A percentile compares a stretch with the other conserved stretches of the same genome.
Conservation (phyloP, 1,284 basidiomycete genomes). For the Leucoagaricus sp. region DNA sequence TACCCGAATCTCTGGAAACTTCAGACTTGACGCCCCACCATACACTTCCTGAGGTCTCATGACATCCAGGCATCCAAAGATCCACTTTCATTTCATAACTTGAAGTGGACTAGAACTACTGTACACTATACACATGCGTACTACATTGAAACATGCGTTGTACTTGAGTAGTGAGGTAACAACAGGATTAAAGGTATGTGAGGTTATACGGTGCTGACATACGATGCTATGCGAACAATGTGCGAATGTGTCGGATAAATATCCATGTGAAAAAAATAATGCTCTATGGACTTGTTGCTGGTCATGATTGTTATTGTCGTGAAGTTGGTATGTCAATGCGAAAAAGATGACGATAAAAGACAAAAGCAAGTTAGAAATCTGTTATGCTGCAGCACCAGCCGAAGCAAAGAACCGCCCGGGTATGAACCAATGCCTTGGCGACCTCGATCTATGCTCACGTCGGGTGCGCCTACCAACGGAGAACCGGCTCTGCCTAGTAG, state of each 20-base stretch:
- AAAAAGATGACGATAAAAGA: background rate
- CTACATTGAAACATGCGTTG: constrained; percentile 4
- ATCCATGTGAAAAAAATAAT: constrained; percentile 11
- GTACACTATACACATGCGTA: constrained; percentile 9
- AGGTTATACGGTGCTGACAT: constrained; percentile 5
- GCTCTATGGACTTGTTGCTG: constrained; percentile 13
- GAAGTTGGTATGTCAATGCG: background rate
- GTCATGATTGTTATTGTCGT: constrained; percentile 3
- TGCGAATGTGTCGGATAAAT: constrained; percentile 10
- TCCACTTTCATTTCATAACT: constrained; percentile 6
- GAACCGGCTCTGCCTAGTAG: constrained; percentile 23
- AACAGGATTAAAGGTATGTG: constrained; percentile 5
- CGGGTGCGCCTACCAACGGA: constrained; percentile 14
- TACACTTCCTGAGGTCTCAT: background rate
- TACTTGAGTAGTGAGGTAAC: background rate
- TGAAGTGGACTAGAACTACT: background rate
- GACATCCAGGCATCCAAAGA: background rate
- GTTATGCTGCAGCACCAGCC: constrained; percentile 17
- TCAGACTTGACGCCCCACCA: background rate
- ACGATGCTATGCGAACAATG: constrained; percentile 1
- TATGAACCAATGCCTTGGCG: constrained; percentile 24
- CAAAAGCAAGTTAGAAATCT: background rate
- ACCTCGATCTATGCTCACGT: constrained; percentile 20
- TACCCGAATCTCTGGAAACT: background rate
- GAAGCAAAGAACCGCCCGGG: constrained; percentile 21